Conservation (phyloP, 202 grass and related monocot species). For the Zizania palustris region DNA sequence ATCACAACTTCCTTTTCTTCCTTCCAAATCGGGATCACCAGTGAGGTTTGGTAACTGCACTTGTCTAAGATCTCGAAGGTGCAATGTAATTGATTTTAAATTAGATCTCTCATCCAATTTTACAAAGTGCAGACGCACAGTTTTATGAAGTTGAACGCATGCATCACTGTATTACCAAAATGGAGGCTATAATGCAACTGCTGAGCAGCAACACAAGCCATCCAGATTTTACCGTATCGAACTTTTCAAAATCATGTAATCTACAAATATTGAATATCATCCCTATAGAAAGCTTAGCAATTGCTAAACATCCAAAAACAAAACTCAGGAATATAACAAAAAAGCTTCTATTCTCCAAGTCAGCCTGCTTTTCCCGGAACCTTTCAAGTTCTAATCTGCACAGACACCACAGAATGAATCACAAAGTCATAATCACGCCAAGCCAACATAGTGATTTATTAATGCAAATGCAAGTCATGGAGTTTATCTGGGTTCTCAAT, state of each 20-base stretch:
- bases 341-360: conserved; percentile 86
- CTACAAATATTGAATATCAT: conserved; percentile 68
- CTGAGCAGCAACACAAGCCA: conserved; percentile 85
- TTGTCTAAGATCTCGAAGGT: conserved; percentile 13
- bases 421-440: conserved; percentile 1
- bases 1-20: conserved; percentile 1
- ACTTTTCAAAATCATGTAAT: conserved; percentile 60
- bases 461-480: not conserved
- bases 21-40: conserved; percentile 16
- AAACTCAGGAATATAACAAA: conserved; percentile 85
- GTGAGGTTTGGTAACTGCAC: not conserved
- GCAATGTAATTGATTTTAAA: conserved; percentile 4
- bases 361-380: conserved; percentile 63
- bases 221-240: conserved; percentile 66
- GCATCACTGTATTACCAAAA: conserved; percentile 76
- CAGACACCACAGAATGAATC: conserved; percentile 36
- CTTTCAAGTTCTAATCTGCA: conserved; percentile 77
- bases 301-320: conserved; percentile 74
- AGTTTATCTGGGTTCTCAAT: conserved; percentile 11
- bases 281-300: conserved; percentile 67
- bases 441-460: not conserved
- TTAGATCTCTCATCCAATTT: conserved; percentile 31
- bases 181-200: conserved; percentile 76
- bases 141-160: conserved; percentile 31
- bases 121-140: conserved; percentile 18